Conservation (phyloP, 164 flowering plant species). For the Piper longum region DNA sequence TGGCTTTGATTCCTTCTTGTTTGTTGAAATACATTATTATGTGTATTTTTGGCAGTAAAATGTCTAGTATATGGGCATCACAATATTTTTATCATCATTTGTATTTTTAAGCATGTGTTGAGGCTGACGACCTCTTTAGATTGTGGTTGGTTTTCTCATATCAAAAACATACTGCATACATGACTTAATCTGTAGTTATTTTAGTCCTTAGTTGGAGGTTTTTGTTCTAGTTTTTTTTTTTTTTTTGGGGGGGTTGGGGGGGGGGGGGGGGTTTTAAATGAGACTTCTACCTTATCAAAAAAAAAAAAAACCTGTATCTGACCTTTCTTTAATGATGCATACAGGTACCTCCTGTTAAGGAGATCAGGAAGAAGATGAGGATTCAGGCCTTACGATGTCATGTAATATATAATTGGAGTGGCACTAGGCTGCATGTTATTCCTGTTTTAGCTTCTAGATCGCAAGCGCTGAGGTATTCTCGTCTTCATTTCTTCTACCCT, state of each 20-base stretch:
- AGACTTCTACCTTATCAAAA: neutral
- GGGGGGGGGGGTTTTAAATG: neutral
- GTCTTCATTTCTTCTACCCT: neutral
- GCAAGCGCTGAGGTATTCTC: constrained; percentile 81
- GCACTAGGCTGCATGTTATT: constrained; percentile 59
- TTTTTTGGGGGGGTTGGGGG: neutral
- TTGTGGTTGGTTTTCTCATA: no score
- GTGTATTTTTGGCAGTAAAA: no score
- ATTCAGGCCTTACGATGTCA: constrained; percentile 91
- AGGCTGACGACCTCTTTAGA: no score
- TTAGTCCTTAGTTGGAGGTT: no score
- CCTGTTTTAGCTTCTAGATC: constrained; percentile 94
- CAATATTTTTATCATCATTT: no score
- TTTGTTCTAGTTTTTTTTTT: neutral
- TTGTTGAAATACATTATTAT: no score
- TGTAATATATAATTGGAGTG: constrained; percentile 58
- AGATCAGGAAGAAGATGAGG: constrained; percentile 64
- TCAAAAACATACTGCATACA: no score
- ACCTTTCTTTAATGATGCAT: constrained; percentile 2
- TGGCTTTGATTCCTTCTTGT: no score
- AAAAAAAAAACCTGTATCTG: neutral
- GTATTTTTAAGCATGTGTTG: no score
- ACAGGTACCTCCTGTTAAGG: constrained; percentile 75
- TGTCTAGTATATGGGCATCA: no score
- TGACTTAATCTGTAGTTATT: no score